Percentiles rank a stretch among this genome's conserved stretches.
Conservation (phyloP, 768 basidiomycete species). For the Pleurotus eryngii region DNA sequence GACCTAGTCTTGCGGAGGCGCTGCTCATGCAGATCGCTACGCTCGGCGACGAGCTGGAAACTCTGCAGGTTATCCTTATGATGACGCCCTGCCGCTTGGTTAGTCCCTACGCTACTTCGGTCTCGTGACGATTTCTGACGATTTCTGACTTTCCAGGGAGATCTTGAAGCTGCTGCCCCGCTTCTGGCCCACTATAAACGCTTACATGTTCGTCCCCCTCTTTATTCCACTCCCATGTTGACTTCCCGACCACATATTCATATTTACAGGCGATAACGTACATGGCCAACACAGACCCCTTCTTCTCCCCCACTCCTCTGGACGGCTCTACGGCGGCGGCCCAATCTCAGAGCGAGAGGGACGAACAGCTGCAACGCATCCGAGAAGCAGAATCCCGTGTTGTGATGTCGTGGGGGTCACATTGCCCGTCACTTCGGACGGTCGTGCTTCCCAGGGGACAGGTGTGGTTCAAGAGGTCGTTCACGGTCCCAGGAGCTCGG, state of each 20-base stretch:
- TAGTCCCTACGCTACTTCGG: conserved; percentile 16
- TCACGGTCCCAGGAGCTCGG: background rate
- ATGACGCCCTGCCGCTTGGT: conserved; percentile 46
- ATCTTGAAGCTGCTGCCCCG: background rate
- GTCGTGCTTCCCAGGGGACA: conserved; percentile 62
- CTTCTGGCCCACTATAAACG: background rate
- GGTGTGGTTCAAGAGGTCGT: conserved; percentile 46
- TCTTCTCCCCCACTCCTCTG: background rate
- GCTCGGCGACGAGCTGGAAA: conserved; percentile 50
- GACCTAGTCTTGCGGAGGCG: conserved; percentile 41
- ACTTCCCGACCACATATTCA: background rate
- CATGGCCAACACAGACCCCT: background rate
- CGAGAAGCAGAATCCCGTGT: conserved; percentile 39
- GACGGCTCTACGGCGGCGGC: too few species aligned
- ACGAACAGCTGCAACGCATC: background rate
- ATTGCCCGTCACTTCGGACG: conserved; percentile 59
- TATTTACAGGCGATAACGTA: background rate
- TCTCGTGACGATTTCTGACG: too few species aligned
- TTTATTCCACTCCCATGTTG: background rate
- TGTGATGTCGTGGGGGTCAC: conserved; percentile 51
- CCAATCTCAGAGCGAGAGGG: background rate
- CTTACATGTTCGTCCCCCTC: background rate
- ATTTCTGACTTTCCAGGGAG: background rate
- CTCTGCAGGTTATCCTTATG: conserved; percentile 58
- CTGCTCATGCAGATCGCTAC: conserved; percentile 33